Conservation (phyloP, 2,329 filamentous ascomycete genomes). For the Diaporthe helianthi region DNA sequence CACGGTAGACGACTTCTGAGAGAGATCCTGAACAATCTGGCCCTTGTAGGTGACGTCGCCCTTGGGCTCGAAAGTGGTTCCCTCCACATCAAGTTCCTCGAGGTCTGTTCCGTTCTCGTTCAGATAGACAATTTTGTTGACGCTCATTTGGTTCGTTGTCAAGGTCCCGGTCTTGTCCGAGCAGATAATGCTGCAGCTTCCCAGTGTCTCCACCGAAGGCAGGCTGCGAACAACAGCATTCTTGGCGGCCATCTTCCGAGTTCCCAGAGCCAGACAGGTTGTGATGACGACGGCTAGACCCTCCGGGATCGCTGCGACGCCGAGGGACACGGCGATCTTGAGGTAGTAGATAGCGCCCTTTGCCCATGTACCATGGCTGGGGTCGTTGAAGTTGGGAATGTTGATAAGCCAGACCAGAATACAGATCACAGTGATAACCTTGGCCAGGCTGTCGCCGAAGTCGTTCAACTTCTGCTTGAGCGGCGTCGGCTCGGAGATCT, state of each 20-base stretch:
- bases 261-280: conserved; percentile 95
- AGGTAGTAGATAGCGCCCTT: conserved; percentile 99
- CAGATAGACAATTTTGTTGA: conserved; percentile 89
- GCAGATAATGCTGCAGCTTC: conserved; percentile 99
- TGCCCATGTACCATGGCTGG: conserved; percentile 88
- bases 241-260: conserved; percentile 98
- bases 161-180: conserved; percentile 99
- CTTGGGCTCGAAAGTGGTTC: conserved; percentile 88
- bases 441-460: conserved; percentile 94
- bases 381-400: conserved; percentile 95
- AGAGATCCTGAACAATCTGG: conserved; percentile 71
- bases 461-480: conserved; percentile 99
- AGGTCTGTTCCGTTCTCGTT: conserved; percentile 75
- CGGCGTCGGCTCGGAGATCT: conserved; percentile 96
- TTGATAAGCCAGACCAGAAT: conserved; percentile 98
- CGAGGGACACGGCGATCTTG: conserved; percentile 98
- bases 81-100: conserved; percentile 88
- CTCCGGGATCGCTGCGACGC: conserved; percentile 96
- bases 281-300: conserved; percentile 98
- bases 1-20: conserved; percentile 76
- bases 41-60: conserved; percentile 76
- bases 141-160: conserved; percentile 99
- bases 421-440: conserved; percentile 98
- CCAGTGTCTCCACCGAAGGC: conserved; percentile 95
- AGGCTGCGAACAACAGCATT: conserved; percentile 96